Conservation (phyloP, 768 basidiomycete species). For the Leccinum rimulosum region DNA sequence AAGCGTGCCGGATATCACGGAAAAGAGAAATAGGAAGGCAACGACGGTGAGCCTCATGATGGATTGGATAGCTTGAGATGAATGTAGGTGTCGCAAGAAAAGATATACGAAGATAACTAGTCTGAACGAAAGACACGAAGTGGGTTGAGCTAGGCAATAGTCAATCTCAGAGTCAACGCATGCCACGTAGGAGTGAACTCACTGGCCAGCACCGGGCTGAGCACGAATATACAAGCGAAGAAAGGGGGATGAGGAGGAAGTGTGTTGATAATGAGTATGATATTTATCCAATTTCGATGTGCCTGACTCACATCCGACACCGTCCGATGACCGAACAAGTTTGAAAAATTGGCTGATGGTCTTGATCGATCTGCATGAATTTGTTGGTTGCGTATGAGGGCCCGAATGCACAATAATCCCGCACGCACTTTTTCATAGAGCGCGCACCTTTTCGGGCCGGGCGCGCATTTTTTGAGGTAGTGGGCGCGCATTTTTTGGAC, state of each 20-base stretch:
- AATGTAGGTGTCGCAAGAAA: not conserved
- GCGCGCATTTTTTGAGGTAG: too few species aligned
- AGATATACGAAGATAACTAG: not conserved
- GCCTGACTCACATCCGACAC: too few species aligned
- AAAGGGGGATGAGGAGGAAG: too few species aligned
- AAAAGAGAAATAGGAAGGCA: not conserved
- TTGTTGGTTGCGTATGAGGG: too few species aligned
- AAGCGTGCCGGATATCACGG: not conserved
- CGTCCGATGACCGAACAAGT: not conserved
- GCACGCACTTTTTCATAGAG: too few species aligned
- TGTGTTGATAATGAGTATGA: not conserved
- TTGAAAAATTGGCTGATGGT: not conserved
- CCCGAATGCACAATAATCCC: too few species aligned
- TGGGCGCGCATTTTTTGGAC: too few species aligned
- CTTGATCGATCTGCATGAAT: too few species aligned
- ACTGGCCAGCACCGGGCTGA: not conserved
- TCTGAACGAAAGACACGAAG: not conserved
- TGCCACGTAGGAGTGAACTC: not conserved
- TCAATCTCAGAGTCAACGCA: not conserved
- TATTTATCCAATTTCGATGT: not conserved
- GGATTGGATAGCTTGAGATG: not conserved
- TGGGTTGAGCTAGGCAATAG: not conserved
- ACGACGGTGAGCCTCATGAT: not conserved
- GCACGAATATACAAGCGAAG: not conserved
- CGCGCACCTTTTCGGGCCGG: too few species aligned